phyloP scores from a whole-genome alignment of 495 filamentous ascomycete genomes.

The Aspergillus heteromorphus region DNA sequence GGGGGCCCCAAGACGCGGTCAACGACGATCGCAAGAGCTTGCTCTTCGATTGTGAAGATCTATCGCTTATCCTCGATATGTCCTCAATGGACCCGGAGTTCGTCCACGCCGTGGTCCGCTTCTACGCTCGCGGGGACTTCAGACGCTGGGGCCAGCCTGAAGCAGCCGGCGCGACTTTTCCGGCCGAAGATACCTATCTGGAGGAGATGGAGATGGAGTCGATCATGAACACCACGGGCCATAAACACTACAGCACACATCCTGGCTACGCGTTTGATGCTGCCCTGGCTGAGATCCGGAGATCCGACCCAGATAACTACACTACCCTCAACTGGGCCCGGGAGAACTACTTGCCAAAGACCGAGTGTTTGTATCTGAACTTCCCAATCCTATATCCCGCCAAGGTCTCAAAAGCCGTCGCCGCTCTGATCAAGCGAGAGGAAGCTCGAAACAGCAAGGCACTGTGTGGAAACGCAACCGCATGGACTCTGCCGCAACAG shows the following conservation, averaged over 20 bases:
- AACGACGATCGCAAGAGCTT: neutral
- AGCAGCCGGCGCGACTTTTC: neutral
- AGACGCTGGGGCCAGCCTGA: constrained; percentile 2
- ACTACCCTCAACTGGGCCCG: neutral
- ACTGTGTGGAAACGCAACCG: too few relatives aligned
- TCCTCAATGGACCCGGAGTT: neutral
- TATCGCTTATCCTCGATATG: constrained; percentile 3
- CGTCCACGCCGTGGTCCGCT: neutral
- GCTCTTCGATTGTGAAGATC: neutral
- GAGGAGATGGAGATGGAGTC: neutral
- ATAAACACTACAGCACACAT: neutral
- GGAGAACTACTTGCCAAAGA: neutral
- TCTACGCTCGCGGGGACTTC: constrained; percentile 10
- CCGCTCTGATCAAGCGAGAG: too few relatives aligned
- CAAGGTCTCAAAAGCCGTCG: too few relatives aligned
- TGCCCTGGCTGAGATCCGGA: neutral
- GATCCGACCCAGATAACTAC: neutral
- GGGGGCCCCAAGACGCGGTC: neutral
- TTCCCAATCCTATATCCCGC: too few relatives aligned
- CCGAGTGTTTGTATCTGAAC: too few relatives aligned
- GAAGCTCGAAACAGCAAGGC: too few relatives aligned
- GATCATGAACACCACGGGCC: neutral
- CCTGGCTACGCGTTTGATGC: neutral
- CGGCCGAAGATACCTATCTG: neutral
- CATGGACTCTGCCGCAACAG: too few relatives aligned